A percentile compares a stretch with the other conserved stretches of the same genome.
These are phyloP conservation scores for Melastoma malabathricum DNA, from an alignment of 345 rosid species.

Conservation along the genomic window DNA sequence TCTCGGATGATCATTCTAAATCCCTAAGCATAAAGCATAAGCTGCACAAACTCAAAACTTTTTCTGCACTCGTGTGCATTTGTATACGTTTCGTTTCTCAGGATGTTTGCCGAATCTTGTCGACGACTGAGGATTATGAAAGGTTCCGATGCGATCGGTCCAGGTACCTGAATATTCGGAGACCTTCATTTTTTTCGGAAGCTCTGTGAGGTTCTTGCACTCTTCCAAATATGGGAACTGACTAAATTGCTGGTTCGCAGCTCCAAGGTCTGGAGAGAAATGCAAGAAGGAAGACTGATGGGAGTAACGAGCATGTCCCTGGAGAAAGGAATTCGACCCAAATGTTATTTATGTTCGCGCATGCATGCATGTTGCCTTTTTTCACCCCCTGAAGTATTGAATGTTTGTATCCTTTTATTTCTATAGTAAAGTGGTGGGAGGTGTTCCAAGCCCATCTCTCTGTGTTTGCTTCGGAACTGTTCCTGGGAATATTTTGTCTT, in stretches of 20 bases:
- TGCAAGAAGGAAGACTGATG: constrained; percentile 22
- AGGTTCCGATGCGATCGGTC: constrained; percentile 38
- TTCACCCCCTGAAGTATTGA: too few relatives aligned
- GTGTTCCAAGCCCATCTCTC: too few relatives aligned
- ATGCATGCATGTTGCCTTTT: too few relatives aligned
- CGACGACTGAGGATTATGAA: constrained; percentile 44
- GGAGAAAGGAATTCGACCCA: not conserved
- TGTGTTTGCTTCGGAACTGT: too few relatives aligned
- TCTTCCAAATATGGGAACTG: not conserved
- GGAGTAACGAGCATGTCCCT: not conserved
- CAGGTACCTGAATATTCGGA: constrained; percentile 16
- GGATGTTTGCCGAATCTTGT: constrained; percentile 35
- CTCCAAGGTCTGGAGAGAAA: constrained; percentile 42
- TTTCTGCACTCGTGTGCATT: not conserved
- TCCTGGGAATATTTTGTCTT: too few relatives aligned
- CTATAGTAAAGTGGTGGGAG: too few relatives aligned
- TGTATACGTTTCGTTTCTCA: constrained; percentile 7
- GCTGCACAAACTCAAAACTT: too few relatives aligned
- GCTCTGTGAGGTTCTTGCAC: not conserved
- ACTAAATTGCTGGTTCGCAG: constrained; percentile 15
- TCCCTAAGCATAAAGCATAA: too few relatives aligned
- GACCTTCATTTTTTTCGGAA: not conserved
- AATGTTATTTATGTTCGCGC: too few relatives aligned
- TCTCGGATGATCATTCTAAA: not conserved
- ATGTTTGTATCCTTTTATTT: too few relatives aligned